Base-by-base conservation (phyloP, 371 early-diverging fungal genomes). In the Mucor circinelloides region DNA sequence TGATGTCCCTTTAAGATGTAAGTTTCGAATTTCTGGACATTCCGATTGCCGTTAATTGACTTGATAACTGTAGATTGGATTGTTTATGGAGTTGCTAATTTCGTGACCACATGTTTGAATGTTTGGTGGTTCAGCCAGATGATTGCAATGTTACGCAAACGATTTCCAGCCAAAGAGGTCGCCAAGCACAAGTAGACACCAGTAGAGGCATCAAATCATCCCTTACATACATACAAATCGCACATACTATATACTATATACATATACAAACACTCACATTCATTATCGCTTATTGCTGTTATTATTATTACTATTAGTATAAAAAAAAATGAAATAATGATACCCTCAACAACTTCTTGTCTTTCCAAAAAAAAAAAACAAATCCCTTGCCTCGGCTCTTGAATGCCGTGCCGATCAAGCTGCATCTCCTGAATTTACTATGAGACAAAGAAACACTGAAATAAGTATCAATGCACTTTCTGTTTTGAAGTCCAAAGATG, bases 121-220 rank as follows among this genome's bases (percentile, higher is more conserved):
- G 46, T 92, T 32, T 91, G 83, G 73, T 95, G 95, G 94, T 94
- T 93, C 75, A 73, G 74, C 31, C 84, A 89, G 70, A 95, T 95
- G 93, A 77, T 93, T 58, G 60, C 63, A 6, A 79, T 79, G 77
- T 69, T 84, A 31, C 75, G 72, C n/a, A 78, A 80, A 63, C 68
- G 84, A 34, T 84, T 84, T 44, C 69, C 80, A 25, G 19, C 40
- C 32, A 68, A 68, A 25, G 34, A 63, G 38, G 27, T 27, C 28
- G 60, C 66, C 52, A 66, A 66, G 31, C 66, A 66, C 21, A 66
- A 66, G 60, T 66, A 60, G 25, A 56, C 6, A 19, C n/a, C 30
- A 56, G 15, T 13, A 31, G 40, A 52, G 46, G 2, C 23, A 52
- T 19, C 23, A 15, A 12, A 27, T 3, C 13, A 9, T 13, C 50